phyloP scores from a whole-genome alignment of 2,329 filamentous ascomycete species.

The Aaosphaeria pasadenensis region DNA sequence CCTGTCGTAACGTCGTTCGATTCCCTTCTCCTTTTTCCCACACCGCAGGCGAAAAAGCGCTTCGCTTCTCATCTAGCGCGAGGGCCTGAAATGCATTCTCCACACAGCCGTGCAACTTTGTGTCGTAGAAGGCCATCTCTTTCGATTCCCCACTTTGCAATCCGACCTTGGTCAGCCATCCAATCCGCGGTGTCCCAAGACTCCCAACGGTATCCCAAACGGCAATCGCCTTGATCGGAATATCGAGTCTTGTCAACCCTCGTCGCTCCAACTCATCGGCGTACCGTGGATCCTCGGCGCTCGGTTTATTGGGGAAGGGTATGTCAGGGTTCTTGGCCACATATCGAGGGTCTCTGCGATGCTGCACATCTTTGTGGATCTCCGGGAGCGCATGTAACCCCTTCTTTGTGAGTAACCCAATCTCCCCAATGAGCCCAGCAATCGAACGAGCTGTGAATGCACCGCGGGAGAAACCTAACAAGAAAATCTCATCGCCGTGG shows the following conservation, averaged over 20 bases:
- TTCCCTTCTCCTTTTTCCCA: constrained; percentile 50
- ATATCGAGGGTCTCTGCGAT: constrained; percentile 43
- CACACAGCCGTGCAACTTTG: constrained; percentile 40
- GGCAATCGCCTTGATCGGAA: constrained; percentile 43
- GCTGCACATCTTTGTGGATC: constrained; percentile 46
- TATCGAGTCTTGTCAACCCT: constrained; percentile 31
- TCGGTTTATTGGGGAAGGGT: constrained; percentile 48
- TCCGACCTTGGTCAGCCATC: constrained; percentile 34
- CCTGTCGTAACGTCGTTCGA: constrained; percentile 48
- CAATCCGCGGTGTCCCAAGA: constrained; percentile 47
- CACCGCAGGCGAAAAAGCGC: constrained; percentile 51
- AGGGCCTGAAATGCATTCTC: constrained; percentile 57
- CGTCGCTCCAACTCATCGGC: constrained; percentile 39
- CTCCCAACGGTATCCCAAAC: constrained; percentile 51
- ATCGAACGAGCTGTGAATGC: constrained; percentile 46
- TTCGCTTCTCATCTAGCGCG: constrained; percentile 52
- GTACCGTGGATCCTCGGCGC: constrained; percentile 42
- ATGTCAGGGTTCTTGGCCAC: constrained; percentile 44
- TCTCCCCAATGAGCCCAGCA: constrained; percentile 41
- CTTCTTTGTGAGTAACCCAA: constrained; percentile 49
- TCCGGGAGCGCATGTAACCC: constrained; percentile 45
- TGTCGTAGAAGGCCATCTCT: constrained; percentile 49
- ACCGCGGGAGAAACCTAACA: constrained; percentile 47
- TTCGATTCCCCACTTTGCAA: constrained; percentile 33
- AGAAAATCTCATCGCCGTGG: constrained; percentile 49